A percentile compares a stretch with the other conserved stretches of the same genome.
Conservation (phyloP, 768 basidiomycete genomes). For the Amylocystis lapponica region DNA sequence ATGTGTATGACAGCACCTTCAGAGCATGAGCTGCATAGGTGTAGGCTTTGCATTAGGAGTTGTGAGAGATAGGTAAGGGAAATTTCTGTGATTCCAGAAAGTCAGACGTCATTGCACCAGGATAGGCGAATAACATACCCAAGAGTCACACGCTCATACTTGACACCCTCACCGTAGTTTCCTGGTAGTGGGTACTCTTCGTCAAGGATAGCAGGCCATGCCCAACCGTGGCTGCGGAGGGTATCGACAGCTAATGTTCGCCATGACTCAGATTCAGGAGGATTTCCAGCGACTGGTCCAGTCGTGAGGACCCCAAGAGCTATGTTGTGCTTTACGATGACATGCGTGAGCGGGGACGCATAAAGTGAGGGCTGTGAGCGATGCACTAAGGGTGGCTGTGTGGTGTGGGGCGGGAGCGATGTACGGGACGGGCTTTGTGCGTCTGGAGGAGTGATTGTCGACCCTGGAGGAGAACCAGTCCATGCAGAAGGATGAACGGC, state of each 20-base stretch:
- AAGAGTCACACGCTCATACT: slow-evolving; percentile 26
- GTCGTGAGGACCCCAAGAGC: slow-evolving; percentile 6
- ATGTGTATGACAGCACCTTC: slow-evolving; percentile 55
- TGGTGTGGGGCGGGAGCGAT: not conserved
- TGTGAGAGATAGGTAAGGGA: slow-evolving; percentile 48
- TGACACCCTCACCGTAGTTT: slow-evolving; percentile 21
- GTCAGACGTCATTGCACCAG: too few species aligned
- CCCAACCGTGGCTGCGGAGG: slow-evolving; percentile 31
- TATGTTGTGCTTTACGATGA: slow-evolving; percentile 21
- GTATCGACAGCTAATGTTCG: slow-evolving; percentile 17
- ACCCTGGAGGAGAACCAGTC: slow-evolving; percentile 30
- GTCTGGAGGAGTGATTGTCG: not conserved
- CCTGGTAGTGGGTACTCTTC: slow-evolving; percentile 24
- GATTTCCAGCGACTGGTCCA: not conserved
- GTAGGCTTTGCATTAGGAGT: slow-evolving; percentile 45
- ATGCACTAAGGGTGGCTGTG: not conserved
- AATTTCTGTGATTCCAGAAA: too few species aligned
- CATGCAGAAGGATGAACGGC: slow-evolving; percentile 80
- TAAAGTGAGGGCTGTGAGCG: not conserved
- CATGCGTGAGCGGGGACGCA: not conserved
- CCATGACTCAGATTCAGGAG: slow-evolving; percentile 7
- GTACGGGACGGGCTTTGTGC: slow-evolving; percentile 1
- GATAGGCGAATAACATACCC: too few species aligned
- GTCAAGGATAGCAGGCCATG: slow-evolving; percentile 41
- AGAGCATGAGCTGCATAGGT: slow-evolving; percentile 60